Base-by-base conservation (phyloP, 2,329 filamentous ascomycete genomes). In the Hymenoscyphus occultus region DNA sequence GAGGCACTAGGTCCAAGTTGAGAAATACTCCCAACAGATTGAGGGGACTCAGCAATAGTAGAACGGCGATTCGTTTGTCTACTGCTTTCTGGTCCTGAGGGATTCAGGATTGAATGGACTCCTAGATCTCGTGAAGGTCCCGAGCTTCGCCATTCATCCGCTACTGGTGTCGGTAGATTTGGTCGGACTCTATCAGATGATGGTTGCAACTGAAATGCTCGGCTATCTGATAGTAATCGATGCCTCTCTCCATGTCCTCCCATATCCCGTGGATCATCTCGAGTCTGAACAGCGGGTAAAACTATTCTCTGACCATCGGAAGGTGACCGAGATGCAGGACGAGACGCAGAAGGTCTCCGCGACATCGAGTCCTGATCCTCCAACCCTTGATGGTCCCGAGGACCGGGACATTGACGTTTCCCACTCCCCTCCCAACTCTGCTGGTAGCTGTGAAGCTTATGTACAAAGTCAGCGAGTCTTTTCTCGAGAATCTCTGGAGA, bases 351-450 rank as follows among this genome's bases (percentile, higher is more conserved):
- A 74, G 80, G 82, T 80, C 81, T 83, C 81, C 86, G 84, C 80
- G 85, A 87, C 86, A 88, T 88, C 80, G 84, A 83, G 80, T 79
- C 79, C 82, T 81, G 81, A 78, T 84, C 83, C 81, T 84, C 83
- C 81, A 77, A 79, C 77, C 78, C 77, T 78, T 78, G 78, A 75
- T 79, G 78, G 78, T 79, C 80, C 77, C 77, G 77, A 78, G 78
- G 79, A 79, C 79, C 80, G 77, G 80, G 78, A 83, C 85, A 88
- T 88, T 81, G 85, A 86, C 80, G 72, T 73, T 74, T 71, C 65
- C 71, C 73, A 71, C 72, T 74, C 60, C 68, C 73, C 68, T 76
- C 72, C 74, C 73, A 74, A 71, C 70, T 74, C 70, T 75, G 70
- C 69, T 75, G 74, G 65, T 73, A 75, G 70, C 73, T 71, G 56